A percentile compares a stretch with the other conserved stretches of the same genome.
phyloP scores from a whole-genome alignment of 441 rosid species.

The Erodium texanum region DNA sequence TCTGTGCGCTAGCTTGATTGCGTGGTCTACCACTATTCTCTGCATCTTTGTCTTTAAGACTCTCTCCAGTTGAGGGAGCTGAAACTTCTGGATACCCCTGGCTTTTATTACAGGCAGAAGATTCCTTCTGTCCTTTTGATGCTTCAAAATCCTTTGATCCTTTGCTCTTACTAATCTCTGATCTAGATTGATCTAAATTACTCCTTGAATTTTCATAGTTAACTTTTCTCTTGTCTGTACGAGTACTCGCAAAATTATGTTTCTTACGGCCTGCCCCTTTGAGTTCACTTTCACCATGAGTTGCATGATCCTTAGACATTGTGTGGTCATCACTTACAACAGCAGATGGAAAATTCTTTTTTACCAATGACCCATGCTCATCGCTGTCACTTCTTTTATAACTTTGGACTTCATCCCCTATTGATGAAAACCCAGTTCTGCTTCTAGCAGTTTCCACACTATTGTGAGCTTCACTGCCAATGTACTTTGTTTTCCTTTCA shows the following conservation, averaged over 20 bases:
- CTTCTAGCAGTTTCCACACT: slow-evolving; percentile 21
- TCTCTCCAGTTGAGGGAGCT: slow-evolving; percentile 27
- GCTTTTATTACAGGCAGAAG: slow-evolving; percentile 28
- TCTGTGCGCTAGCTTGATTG: slow-evolving; percentile 30
- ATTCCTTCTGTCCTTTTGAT: slow-evolving; percentile 31
- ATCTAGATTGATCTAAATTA: slow-evolving; percentile 13
- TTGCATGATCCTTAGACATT: slow-evolving; percentile 22
- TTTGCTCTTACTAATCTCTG: slow-evolving; percentile 22
- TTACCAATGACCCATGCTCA: slow-evolving; percentile 12
- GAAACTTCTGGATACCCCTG: slow-evolving; percentile 27
- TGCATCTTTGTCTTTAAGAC: slow-evolving; percentile 23
- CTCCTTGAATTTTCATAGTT: slow-evolving; percentile 18
- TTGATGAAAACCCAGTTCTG: slow-evolving; percentile 20
- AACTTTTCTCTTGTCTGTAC: slow-evolving; percentile 20
- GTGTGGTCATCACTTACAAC: slow-evolving; percentile 26
- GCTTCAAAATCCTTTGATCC: slow-evolving; percentile 16
- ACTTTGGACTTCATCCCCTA: slow-evolving; percentile 23
- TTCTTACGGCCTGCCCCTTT: slow-evolving; percentile 27
- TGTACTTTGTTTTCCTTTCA: slow-evolving; percentile 24
- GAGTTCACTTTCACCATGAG: slow-evolving; percentile 25
- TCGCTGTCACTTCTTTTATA: slow-evolving; percentile 33
- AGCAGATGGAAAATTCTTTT: slow-evolving; percentile 27
- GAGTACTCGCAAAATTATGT: slow-evolving; percentile 18
- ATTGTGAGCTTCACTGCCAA: slow-evolving; percentile 11
- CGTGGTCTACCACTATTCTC: slow-evolving; percentile 24